Evolutionary conservation across 306 rosid genomes (phyloP), one percentile per base, ranked within the genome.

Genomic region (Gastrolobium villosum): DNA sequence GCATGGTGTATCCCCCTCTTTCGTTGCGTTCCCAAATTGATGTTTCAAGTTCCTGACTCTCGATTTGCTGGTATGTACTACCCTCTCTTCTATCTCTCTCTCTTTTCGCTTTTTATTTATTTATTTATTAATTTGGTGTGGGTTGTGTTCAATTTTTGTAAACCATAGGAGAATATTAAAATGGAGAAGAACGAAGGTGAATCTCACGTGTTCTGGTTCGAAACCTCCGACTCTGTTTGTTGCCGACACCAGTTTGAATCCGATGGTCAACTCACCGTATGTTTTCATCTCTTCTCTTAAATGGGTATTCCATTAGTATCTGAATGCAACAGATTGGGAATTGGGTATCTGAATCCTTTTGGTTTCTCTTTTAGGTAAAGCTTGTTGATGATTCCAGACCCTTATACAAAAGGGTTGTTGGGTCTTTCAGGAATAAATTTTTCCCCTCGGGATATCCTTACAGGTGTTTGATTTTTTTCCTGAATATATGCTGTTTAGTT

Each of bases 381-480:
- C 61, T 90, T 60, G 86, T 93, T 70, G 83, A 89, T 86, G 98
- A 93, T 81, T 86, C 93, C 40, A 86, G 97, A 72, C 87, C 97
- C 5, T 72, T 85, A 10, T 71, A 75, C 69, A 89, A 82, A 11
- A 92, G 78, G 79, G 59, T 85, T n/a, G 96, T 67, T 35, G 93
- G 87, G 37, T 88, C 92, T 15, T 93, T 95, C 81, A 85, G 86
- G 64, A 86, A 81, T 77, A 93, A 86, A 11, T 91, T 95, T 87
- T 93, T 91, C 39, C 99, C 99, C 41, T 93, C 96, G 1, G 99
- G 97, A 77, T 93, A 95, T 78, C 99, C 98, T 9, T 88, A 91
- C 81, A 93, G 98, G 99, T 4, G 2, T 28, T 69, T 72, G 3
- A 14, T 2, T 65, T 70, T 65, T 63, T 76, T n/a, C 20, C 40